Percentiles rank a stretch among this genome's conserved stretches.
phyloP scores from a whole-genome alignment of 495 filamentous ascomycete species.

The Wilcoxina mikolae region DNA sequence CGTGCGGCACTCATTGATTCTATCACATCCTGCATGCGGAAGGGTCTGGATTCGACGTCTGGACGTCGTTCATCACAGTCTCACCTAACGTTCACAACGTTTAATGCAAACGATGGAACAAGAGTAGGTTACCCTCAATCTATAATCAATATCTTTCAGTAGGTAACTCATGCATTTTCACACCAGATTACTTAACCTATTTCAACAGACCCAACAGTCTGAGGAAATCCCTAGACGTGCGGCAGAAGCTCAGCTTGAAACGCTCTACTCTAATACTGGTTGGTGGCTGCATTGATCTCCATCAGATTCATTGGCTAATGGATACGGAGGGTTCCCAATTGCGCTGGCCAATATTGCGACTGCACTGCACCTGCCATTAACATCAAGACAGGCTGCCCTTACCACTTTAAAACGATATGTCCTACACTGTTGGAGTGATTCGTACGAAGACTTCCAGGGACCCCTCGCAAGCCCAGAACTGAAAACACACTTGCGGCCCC shows the following conservation, averaged over 20 bases:
- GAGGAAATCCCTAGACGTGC: conserved; percentile 23
- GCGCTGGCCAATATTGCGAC: conserved; percentile 64
- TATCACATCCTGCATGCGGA: too few relatives aligned
- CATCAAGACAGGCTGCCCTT: conserved; percentile 70
- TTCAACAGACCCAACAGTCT: conserved; percentile 1
- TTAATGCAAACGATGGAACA: too few relatives aligned
- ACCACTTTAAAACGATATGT: conserved; percentile 69
- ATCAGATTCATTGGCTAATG: background rate
- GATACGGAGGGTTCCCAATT: conserved; percentile 49
- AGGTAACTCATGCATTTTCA: background rate
- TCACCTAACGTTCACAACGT: too few relatives aligned
- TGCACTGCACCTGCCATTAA: conserved; percentile 50
- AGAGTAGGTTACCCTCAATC: conserved; percentile 14
- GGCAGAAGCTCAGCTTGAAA: conserved; percentile 25
- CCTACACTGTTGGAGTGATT: conserved; percentile 54
- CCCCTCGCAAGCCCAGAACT: conserved; percentile 46
- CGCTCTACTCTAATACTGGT: conserved; percentile 21
- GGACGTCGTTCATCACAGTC: too few relatives aligned
- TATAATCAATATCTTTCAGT: background rate
- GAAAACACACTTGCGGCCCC: conserved; percentile 55
- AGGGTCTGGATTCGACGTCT: too few relatives aligned
- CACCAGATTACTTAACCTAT: conserved; percentile 3
- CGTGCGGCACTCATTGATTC: too few relatives aligned
- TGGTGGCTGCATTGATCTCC: background rate
- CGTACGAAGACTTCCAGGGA: conserved; percentile 47